Percentiles rank a stretch among this genome's conserved stretches.
phyloP scores from a whole-genome alignment of 2,329 filamentous ascomycete genomes.

The Aspergillus calidoustus region DNA sequence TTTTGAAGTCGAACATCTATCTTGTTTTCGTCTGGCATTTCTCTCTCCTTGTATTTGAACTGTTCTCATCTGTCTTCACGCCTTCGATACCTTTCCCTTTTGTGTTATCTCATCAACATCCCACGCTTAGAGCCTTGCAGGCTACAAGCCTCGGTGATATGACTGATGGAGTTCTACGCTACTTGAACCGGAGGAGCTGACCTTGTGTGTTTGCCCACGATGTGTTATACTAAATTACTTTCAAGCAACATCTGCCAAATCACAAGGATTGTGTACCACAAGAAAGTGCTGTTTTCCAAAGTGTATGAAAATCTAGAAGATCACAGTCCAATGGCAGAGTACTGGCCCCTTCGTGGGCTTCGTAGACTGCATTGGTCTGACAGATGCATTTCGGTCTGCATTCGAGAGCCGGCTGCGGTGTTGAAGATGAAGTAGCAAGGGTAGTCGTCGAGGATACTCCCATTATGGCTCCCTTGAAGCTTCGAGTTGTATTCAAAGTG shows the following conservation, averaged over 20 bases:
- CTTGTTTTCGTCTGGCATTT: not conserved
- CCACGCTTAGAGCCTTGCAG: too few species aligned
- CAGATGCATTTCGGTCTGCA: not conserved
- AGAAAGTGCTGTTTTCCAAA: not conserved
- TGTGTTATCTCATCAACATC: too few species aligned
- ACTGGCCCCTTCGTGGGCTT: not conserved
- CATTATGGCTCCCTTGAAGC: not conserved
- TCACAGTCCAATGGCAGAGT: not conserved
- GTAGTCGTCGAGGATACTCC: not conserved
- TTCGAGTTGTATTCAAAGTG: too few species aligned
- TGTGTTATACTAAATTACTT: not conserved
- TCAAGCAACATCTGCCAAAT: not conserved
- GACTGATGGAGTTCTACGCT: too few species aligned
- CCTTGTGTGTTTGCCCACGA: not conserved
- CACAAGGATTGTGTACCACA: not conserved
- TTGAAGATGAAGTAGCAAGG: not conserved
- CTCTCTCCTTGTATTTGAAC: slow-evolving; percentile 14
- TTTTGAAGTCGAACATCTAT: slow-evolving; percentile 15
- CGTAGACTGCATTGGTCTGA: not conserved
- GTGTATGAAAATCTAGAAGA: not conserved
- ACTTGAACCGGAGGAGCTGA: too few species aligned
- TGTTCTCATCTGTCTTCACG: too few species aligned
- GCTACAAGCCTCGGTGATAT: too few species aligned
- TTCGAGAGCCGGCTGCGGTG: not conserved
- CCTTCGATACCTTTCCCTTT: too few species aligned